Evolutionary conservation across 306 rosid genomes (phyloP), one percentile per base, ranked within the genome.

Genomic region (Inga oerstediana): DNA sequence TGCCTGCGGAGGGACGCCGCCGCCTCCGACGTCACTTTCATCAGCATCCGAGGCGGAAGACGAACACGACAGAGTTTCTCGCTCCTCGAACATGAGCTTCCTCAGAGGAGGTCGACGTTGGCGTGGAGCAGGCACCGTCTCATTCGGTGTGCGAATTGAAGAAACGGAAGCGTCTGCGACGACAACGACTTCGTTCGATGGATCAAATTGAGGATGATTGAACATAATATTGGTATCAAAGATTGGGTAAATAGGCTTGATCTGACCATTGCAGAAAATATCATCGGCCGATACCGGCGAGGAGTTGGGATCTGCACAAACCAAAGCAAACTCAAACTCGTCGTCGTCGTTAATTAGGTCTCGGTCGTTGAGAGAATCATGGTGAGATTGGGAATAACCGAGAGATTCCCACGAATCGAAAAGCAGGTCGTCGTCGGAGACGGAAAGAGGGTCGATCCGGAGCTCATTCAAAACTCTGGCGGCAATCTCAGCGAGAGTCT

Each of bases 201-300:
- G 34, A 2, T 51, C 6, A 0, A 32, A 44, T 22, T 24, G 80
- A 12, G 51, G 15, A 12, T 32, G 73, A 27, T 32, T 20, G 1
- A 27, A 27, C 30, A 27, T 27, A 27, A 27, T 27, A 27, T 27
- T 27, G 30, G 30, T 27, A 27, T 27, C 30, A 81, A 90, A 92
- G 65, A 97, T 56, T 3, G 98, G 97, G 84, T 91, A 94, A 48
- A 81, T 70, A 52, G 99, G 93, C 61, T 46, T 91, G 88, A 97
- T 97, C 86, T 88, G 95, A 12, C 99, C 98, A 85, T 97, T 94
- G 76, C 19, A 86, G 90, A 97, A 97, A 82, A 97, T 91, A 82
- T 97, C 99, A 78, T 97, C 95, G 0, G 99, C 99, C 0, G 97
- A 84, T 0, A 91, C 91, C 0, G 94, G 85, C 0, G 88, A 88